These are phyloP conservation scores for Spergularia marina DNA, from an alignment of 148 eudicot genomes.

Conservation along the genomic window DNA sequence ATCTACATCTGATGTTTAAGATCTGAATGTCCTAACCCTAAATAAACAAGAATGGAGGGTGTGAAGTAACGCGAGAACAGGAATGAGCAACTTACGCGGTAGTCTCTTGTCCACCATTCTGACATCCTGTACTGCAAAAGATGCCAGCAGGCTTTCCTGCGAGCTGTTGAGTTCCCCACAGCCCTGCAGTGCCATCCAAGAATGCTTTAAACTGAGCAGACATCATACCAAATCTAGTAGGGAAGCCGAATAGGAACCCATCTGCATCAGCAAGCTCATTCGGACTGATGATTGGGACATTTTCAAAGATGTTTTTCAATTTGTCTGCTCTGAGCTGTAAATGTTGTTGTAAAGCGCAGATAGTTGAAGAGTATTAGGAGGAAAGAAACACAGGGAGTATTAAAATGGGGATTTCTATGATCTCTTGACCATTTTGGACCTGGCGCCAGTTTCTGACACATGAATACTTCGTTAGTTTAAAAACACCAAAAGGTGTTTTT, in stretches of 20 bases:
- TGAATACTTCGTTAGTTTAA: too few species aligned
- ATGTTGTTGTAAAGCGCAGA: too few species aligned
- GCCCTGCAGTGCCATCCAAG: slow-evolving; percentile 63
- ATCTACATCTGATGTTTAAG: neutral
- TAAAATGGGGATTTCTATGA: too few species aligned
- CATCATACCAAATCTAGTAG: slow-evolving; percentile 82
- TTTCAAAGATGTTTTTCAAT: too few species aligned
- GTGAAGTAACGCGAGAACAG: neutral
- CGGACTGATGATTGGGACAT: slow-evolving; percentile 48
- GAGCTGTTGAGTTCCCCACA: slow-evolving; percentile 63
- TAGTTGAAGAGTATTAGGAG: too few species aligned
- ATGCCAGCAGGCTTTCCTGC: slow-evolving; percentile 82
- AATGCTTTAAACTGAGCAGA: slow-evolving; percentile 81
- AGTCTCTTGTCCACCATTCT: slow-evolving; percentile 87
- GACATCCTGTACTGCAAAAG: slow-evolving; percentile 71
- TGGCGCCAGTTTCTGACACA: too few species aligned
- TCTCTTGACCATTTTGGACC: too few species aligned
- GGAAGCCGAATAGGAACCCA: slow-evolving; percentile 70
- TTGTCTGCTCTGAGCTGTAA: too few species aligned
- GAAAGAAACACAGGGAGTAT: too few species aligned
- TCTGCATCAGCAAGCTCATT: slow-evolving; percentile 68
- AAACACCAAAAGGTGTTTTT: too few species aligned
- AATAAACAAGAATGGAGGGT: neutral
- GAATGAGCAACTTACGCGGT: slow-evolving; percentile 49
- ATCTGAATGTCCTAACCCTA: neutral